Evolutionary conservation across 208 protist species (phyloP), one percentile per base, ranked within the genome.

Genomic region (Trypanosoma boissoni): DNA sequence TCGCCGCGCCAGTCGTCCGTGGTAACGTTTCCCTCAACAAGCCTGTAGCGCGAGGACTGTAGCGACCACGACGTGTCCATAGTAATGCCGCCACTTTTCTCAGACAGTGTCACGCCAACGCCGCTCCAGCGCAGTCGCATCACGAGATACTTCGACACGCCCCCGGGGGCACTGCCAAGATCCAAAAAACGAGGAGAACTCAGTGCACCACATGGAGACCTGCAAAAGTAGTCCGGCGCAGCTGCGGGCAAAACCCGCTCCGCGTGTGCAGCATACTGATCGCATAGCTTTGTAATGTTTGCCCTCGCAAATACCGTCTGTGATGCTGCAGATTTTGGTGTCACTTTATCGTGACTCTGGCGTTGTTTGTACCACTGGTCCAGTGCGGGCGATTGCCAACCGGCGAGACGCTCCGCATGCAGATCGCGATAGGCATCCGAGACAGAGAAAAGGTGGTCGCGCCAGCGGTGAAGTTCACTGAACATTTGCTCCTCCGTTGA

Each of bases 131-230:
- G 41, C n/a, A 88, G 58, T 27, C 86, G 56, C 3, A 74, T 59
- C 3, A 76, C 48, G 2, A 92, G 70, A 59, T 71, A 89, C 58
- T 80, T 83, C 10, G 81, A 83, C 20, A 92, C 74, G 0, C 86
- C 86, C 9, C 86, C 86, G 0, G 86, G 86, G 0, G 86, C 81
- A 43, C 69, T 79, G 16, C 86, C 86, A 32, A 92, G 54, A 39
- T 92, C 86, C 24, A 92, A 62, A 57, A 92, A 92, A 3, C 70
- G 70, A 42, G 58, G 64, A 6, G 60, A 6, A 32, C 24, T 41
- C 18, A 39, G 5, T 37, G 44, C 24, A 3, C 31, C 28, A 14
- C 10, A 4, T 42, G 29, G 5, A 18, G 16, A n/a, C 21, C 3
- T 51, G 54, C 3, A 58, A 32, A 48, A 23, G 24, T 44, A n/a